A percentile compares a stretch with the other conserved stretches of the same genome.
Evolutionary conservation across 2,329 filamentous ascomycete genomes (phyloP).

Genomic region (Venturia asperata): DNA sequence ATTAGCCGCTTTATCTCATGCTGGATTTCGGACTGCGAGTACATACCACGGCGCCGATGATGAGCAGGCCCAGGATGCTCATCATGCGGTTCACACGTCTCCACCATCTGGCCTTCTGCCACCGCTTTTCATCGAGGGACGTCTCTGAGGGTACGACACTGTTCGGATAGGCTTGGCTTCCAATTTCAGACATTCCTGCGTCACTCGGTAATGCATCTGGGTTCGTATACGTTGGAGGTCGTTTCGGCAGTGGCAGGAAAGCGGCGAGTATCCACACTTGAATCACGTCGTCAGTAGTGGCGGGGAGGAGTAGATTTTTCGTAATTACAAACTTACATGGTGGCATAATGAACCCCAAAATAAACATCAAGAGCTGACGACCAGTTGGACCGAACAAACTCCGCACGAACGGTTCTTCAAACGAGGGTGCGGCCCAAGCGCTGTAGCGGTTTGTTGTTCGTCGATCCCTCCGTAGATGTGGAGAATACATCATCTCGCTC

Average conservation of each 20-base stretch:
- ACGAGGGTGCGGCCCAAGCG: constrained; percentile 66
- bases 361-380: constrained; percentile 67
- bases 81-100: constrained; percentile 56
- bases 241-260: constrained; percentile 61
- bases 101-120: constrained; percentile 59
- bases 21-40: background rate
- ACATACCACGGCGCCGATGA: constrained; percentile 47
- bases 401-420: constrained; percentile 48
- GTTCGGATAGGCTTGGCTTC: background rate
- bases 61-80: constrained; percentile 49
- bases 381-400: constrained; percentile 59
- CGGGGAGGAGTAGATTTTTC: background rate
- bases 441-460: constrained; percentile 46
- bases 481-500: constrained; percentile 26
- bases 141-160: constrained; percentile 9
- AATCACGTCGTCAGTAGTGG: constrained; percentile 20
- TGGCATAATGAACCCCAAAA: constrained; percentile 69
- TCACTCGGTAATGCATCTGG: constrained; percentile 24
- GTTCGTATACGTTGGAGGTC: constrained; percentile 33
- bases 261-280: constrained; percentile 74
- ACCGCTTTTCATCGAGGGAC: constrained; percentile 34
- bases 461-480: constrained; percentile 32
- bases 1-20: constrained; percentile 3
- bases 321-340: constrained; percentile 34
- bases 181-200: constrained; percentile 20